Percentiles rank a stretch among this genome's conserved stretches.
Conservation (phyloP, 441 rosid genomes). For the Macaranga tanarius region DNA sequence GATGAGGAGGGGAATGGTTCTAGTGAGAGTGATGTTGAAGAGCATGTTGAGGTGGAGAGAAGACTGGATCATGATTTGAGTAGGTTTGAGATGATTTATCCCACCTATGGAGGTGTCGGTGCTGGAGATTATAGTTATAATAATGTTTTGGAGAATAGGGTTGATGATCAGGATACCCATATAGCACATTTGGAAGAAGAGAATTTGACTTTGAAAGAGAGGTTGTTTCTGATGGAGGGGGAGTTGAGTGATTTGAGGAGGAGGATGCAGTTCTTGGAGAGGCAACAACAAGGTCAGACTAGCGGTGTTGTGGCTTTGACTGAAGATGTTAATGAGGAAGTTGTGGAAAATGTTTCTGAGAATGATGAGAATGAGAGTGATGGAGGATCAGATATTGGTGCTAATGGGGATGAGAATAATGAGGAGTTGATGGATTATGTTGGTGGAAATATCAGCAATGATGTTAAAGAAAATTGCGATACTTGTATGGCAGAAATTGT, state of each 20-base stretch:
- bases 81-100: constrained; percentile 95
- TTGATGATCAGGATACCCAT: constrained; percentile 93
- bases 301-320: constrained; percentile 28
- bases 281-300: constrained; percentile 39
- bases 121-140: constrained; percentile 59
- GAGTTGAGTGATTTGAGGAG: constrained; percentile 81
- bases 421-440: constrained; percentile 31
- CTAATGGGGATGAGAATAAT: constrained; percentile 29
- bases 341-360: constrained; percentile 73
- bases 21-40: constrained; percentile 96
- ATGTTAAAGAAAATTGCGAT: constrained; percentile 33
- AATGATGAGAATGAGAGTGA: constrained; percentile 59
- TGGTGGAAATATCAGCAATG: constrained; percentile 24
- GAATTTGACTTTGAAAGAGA: constrained; percentile 83
- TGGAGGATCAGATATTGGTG: constrained; percentile 61
- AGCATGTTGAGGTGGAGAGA: constrained; percentile 91
- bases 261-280: constrained; percentile 82
- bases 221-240: constrained; percentile 88
- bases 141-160: constrained; percentile 85
- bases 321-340: constrained; percentile 77
- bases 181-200: constrained; percentile 92
- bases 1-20: constrained; percentile 85
- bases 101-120: constrained; percentile 43
- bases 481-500: constrained; percentile 39
- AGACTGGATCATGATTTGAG: constrained; percentile 94